These are phyloP conservation scores for Colletotrichum lentis DNA, from an alignment of 2,329 filamentous ascomycete species.

Conservation along the genomic window DNA sequence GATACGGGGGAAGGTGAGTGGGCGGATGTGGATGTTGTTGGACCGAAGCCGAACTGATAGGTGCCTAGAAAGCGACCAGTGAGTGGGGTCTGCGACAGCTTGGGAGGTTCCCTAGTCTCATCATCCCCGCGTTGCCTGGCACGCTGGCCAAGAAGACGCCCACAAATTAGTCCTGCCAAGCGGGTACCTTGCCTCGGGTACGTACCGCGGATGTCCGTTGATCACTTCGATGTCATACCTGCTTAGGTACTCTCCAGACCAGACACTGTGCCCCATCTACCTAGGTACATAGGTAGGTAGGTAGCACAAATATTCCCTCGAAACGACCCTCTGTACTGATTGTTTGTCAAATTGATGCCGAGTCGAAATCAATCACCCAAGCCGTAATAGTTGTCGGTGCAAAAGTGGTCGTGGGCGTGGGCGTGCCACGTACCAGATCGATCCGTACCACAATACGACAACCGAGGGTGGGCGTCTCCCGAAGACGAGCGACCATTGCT, in stretches of 20 bases:
- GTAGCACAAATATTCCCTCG: not conserved
- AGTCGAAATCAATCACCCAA: not conserved
- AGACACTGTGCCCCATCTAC: too few relatives aligned
- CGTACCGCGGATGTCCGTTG: slow-evolving; percentile 25
- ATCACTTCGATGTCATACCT: not conserved
- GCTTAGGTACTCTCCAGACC: not conserved
- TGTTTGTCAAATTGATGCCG: not conserved
- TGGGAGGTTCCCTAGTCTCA: slow-evolving; percentile 18
- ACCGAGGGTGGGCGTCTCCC: not conserved
- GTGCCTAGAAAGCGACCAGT: slow-evolving; percentile 4
- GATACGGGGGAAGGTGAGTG: slow-evolving; percentile 23
- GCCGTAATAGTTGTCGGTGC: not conserved
- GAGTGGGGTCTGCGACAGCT: slow-evolving; percentile 21
- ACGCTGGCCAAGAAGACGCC: slow-evolving; percentile 5
- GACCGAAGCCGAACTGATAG: slow-evolving; percentile 11
- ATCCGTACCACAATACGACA: not conserved
- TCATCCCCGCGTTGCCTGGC: slow-evolving; percentile 14
- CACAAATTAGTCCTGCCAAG: not conserved
- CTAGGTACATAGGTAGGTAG: too few relatives aligned
- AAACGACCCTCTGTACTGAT: not conserved
- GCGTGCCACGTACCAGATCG: not conserved
- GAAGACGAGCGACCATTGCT: not conserved
- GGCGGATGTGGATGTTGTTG: slow-evolving; percentile 23
- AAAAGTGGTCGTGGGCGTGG: not conserved
- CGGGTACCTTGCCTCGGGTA: slow-evolving; percentile 4